Evolutionary conservation across 805 yeast species (phyloP), one percentile per base, ranked within the genome.

Genomic region (Blastobotrys mokoenaii): DNA sequence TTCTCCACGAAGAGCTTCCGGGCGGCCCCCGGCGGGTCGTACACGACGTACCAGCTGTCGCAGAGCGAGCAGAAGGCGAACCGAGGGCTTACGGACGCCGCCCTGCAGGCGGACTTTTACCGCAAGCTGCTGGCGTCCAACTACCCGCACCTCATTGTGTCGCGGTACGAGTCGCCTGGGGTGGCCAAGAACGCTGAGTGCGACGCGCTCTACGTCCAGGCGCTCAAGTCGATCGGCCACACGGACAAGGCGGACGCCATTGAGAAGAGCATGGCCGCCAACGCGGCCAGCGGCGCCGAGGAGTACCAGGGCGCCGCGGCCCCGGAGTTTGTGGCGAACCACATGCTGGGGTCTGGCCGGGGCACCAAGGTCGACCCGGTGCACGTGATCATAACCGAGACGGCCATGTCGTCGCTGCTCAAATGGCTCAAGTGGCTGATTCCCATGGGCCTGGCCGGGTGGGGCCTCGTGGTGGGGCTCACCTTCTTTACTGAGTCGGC

Each of bases 91-190:
- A 64, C 70, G 40, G 82, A 85, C 62, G 75, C 97, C 1, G 66
- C 61, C 3, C 70, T 76, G 4, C 99, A 93, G 66, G 89, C 94
- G 1, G 81, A 77, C 46, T 90, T 93, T 58, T 93, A 93, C 68
- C 74, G 76, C 50, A 72, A 79, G 11, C 69, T 93, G 40, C 64
- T 93, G 51, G 76, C 76, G 47, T 75, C 90, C 45, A 84, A 85
- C 65, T 93, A 87, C 61, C 97, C 98, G n/a, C 95, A 88, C 57
- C 82, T 90, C 45, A 96, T 93, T 5, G 87, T 90, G n/a, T 82
- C 93, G 46, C 76, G 99, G 48, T 94, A 77, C 62, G 97, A 94
- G 63, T 84, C 94, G 7, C 84, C 93, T 0, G 96, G 96, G n/a
- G 85, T 93, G 45, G 93, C 95, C 8, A 69, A 82, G 10, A 80